A percentile compares a stretch with the other conserved stretches of the same genome.
These are phyloP conservation scores for Pneumocystis sp. DNA, from an alignment of 1,139 yeast genomes.

Conservation along the genomic window DNA sequence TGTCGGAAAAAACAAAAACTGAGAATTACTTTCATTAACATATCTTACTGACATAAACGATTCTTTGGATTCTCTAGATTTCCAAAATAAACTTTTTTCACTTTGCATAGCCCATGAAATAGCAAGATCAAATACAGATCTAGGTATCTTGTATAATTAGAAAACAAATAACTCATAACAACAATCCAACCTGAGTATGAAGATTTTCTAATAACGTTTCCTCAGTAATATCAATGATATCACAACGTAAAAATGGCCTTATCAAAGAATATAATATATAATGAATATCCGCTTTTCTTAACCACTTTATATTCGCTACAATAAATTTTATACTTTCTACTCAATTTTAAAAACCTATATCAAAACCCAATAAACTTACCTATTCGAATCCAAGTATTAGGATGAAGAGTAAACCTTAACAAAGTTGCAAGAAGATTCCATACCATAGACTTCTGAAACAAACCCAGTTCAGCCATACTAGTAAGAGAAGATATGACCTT, in stretches of 20 bases:
- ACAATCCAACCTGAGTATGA: not conserved
- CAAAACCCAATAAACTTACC: constrained; percentile 2
- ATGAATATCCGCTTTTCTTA: constrained; percentile 62
- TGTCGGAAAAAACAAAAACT: not conserved
- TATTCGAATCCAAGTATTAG: constrained; percentile 70
- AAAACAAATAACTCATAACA: not conserved
- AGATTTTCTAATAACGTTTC: constrained; percentile 20
- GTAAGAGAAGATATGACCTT: constrained; percentile 55
- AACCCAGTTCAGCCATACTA: constrained; percentile 40
- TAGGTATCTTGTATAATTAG: constrained; percentile 21
- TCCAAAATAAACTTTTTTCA: constrained; percentile 66
- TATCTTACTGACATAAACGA: not conserved
- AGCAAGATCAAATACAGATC: constrained; percentile 50
- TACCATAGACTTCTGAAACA: constrained; percentile 33
- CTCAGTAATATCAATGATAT: constrained; percentile 53
- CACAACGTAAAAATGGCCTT: constrained; percentile 63
- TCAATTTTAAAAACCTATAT: not conserved
- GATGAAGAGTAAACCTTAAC: constrained; percentile 53
- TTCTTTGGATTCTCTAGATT: constrained; percentile 26
- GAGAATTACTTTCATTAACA: not conserved
- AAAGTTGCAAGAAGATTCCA: constrained; percentile 39
- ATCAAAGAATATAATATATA: constrained; percentile 73
- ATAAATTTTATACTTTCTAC: constrained; percentile 49
- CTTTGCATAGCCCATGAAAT: constrained; percentile 60
- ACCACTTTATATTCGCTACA: constrained; percentile 44